A percentile compares a stretch with the other conserved stretches of the same genome.
phyloP scores from a whole-genome alignment of 805 yeast genomes.

The Wickerhamiella galacta region DNA sequence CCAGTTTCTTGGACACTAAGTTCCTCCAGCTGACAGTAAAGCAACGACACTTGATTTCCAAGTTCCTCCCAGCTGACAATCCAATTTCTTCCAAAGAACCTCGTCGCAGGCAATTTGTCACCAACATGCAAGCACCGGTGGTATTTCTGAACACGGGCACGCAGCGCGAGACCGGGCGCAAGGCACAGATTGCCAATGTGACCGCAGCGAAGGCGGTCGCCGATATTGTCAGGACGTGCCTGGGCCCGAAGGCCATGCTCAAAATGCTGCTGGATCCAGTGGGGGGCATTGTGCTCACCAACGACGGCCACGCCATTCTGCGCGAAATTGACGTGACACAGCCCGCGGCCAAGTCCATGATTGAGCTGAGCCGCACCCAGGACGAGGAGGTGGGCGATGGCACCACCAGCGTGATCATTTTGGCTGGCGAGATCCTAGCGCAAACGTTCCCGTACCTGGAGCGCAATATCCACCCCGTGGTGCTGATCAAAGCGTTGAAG shows the following conservation, averaged over 20 bases:
- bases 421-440: constrained; percentile 93
- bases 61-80: too few species aligned
- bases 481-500: constrained; percentile 85
- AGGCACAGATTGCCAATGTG: constrained; percentile 91
- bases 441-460: constrained; percentile 86
- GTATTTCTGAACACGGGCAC: constrained; percentile 74
- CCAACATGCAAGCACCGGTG: constrained; percentile 63
- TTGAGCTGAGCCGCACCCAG: constrained; percentile 89
- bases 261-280: constrained; percentile 95
- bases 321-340: constrained; percentile 91
- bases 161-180: constrained; percentile 90
- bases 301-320: constrained; percentile 96
- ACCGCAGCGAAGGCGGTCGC: constrained; percentile 99
- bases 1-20: too few species aligned
- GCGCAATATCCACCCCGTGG: constrained; percentile 91
- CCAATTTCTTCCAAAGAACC: not conserved
- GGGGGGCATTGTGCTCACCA: constrained; percentile 85
- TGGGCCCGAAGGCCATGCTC: constrained; percentile 98
- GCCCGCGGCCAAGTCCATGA: constrained; percentile 98
- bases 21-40: too few species aligned
- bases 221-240: constrained; percentile 91
- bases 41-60: too few species aligned
- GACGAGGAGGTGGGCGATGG: constrained; percentile 99
- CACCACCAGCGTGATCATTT: constrained; percentile 88
- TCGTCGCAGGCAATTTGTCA: constrained; percentile 1